Evolutionary conservation across 2,329 filamentous ascomycete genomes (phyloP), one percentile per base, ranked within the genome.

Genomic region (Elsinoe batatas): DNA sequence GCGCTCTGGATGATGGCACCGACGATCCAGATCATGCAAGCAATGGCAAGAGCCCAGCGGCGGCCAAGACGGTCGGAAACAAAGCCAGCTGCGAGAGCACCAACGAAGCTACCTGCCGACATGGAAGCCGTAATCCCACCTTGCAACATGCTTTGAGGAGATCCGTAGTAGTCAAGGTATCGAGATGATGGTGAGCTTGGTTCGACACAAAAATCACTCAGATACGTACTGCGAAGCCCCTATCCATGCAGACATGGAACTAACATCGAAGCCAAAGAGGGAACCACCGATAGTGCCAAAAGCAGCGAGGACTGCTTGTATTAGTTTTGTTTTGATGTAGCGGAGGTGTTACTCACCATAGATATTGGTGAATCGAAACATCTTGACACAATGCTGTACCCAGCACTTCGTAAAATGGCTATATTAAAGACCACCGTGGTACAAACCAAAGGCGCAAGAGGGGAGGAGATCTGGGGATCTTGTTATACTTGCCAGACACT

Each of bases 201-300:
- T 26, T 3, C n/a, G n/a, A n/a, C n/a, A 6, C 6, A 26, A 26
- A 26, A 6, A 26, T 3, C 6, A 3, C 6, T 26, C 3, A 26
- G 68, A 62, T 11, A 70, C 64, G 61, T 77, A 78, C 61, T 78
- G 74, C 1, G 68, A 46, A 0, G 75, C 76, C 33, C 72, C 74
- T 43, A 79, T 72, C 60, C 77, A 76, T 36, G 75, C 76, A 50
- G 69, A 73, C 75, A 79, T 78, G 3, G 75, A 60, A 17, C 51
- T 54, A 63, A 88, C 86, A 71, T 88, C 85, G 65, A 88, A 88
- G 63, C 86, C 86, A 64, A 89, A 88, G 20, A 88, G 74, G 18
- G 79, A 80, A 65, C 84, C 84, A 61, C 84, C 84, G 73, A 75
- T 74, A 59, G 79, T 75, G 64, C 77, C 73, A 64, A 79, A 77